Percentiles rank a stretch among this genome's conserved stretches.
phyloP scores from a whole-genome alignment of 2,329 filamentous ascomycete genomes.

The Aspergillus sp. region DNA sequence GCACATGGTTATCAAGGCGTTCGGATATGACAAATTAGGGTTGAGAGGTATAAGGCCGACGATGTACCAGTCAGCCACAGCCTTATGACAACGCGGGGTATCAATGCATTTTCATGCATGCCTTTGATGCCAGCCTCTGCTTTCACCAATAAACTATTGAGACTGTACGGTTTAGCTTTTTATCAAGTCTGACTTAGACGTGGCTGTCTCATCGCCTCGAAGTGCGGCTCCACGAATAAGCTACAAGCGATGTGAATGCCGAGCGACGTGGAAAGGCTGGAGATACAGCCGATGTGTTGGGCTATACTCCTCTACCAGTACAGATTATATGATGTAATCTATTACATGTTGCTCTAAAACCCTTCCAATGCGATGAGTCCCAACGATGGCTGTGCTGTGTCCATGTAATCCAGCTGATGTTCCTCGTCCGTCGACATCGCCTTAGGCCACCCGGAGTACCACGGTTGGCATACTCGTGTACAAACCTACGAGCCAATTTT shows the following conservation, averaged over 20 bases:
- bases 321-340: neutral
- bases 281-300: neutral
- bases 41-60: too few species aligned
- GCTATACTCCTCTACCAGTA: neutral
- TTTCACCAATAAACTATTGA: neutral
- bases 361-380: neutral
- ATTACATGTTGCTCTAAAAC: neutral
- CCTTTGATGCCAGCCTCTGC: neutral
- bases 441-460: neutral
- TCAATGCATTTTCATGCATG: neutral
- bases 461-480: neutral
- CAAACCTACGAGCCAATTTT: neutral
- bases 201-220: slow-evolving; percentile 1
- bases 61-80: neutral
- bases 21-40: too few species aligned
- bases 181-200: neutral
- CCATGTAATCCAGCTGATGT: neutral
- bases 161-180: neutral
- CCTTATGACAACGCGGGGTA: neutral
- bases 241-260: neutral
- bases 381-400: neutral
- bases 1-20: too few species aligned
- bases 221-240: slow-evolving; percentile 1
- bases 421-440: neutral
- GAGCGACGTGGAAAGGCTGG: neutral